phyloP scores from a whole-genome alignment of 345 rosid genomes.

The Rhodamnia argentea region DNA sequence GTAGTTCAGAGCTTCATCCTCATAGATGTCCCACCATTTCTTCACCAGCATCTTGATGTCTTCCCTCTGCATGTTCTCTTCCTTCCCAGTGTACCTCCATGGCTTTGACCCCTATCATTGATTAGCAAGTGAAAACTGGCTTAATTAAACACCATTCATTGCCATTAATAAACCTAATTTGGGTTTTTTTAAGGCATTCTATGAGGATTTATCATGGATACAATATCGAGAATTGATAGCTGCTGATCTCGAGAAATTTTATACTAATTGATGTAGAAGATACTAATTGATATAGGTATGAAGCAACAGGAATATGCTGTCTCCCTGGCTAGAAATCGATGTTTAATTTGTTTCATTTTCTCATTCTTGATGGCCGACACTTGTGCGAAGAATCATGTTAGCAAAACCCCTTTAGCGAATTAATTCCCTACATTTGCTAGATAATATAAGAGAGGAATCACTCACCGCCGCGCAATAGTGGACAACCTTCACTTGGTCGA shows the following conservation, averaged over 20 bases:
- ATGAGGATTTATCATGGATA: neutral
- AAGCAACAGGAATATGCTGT: neutral
- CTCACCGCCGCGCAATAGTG: slow-evolving; percentile 83
- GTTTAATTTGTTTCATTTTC: neutral
- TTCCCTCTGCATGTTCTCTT: slow-evolving; percentile 68
- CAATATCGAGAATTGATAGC: neutral
- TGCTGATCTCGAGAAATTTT: neutral
- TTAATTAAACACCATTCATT: neutral
- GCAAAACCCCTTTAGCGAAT: neutral
- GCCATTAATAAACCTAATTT: neutral
- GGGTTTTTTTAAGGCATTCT: neutral
- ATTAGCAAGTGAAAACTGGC: neutral
- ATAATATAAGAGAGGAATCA: neutral
- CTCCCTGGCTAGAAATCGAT: neutral
- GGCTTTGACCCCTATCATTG: slow-evolving; percentile 70
- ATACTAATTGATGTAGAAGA: neutral
- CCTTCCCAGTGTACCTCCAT: slow-evolving; percentile 86
- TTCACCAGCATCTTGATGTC: slow-evolving; percentile 64
- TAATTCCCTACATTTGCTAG: neutral
- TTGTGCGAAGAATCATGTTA: neutral
- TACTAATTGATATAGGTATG: neutral
- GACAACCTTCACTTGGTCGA: slow-evolving; percentile 54
- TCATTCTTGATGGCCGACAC: neutral
- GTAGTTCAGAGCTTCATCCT: slow-evolving; percentile 52
- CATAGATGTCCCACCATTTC: slow-evolving; percentile 79